Conservation (phyloP, 345 rosid species). For the Gossypium mustelinum region DNA sequence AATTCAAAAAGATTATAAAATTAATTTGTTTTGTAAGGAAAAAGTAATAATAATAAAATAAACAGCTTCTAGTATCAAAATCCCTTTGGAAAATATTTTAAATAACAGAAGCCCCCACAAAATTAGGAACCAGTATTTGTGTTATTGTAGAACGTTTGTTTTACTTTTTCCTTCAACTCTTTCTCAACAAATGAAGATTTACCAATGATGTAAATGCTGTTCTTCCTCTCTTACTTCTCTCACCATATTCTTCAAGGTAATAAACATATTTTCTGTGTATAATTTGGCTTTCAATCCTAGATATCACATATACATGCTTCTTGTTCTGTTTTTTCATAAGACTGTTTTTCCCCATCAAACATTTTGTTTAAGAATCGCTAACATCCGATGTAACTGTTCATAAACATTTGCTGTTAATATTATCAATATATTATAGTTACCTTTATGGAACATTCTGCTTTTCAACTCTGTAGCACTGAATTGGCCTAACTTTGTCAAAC, state of each 20-base stretch:
- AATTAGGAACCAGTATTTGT: background rate
- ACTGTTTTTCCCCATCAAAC: background rate
- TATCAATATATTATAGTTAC: background rate
- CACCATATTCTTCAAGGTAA: background rate
- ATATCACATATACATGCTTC: background rate
- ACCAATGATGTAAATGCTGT: background rate
- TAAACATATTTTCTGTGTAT: background rate
- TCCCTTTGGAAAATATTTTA: background rate
- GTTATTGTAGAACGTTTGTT: background rate
- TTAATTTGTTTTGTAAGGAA: no score
- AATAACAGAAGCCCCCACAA: background rate
- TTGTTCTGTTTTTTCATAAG: background rate
- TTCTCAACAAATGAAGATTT: background rate
- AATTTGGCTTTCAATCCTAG: background rate
- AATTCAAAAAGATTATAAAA: no score
- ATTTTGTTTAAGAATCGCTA: background rate
- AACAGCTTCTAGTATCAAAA: no score
- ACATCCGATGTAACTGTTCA: background rate
- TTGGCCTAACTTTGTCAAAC: background rate
- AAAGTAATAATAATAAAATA: no score
- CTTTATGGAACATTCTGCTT: no score
- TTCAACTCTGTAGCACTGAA: background rate
- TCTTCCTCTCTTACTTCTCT: background rate
- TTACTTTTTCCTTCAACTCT: background rate
- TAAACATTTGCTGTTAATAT: background rate